phyloP scores from a whole-genome alignment of 768 basidiomycete genomes.

The Exidia glandulosa region DNA sequence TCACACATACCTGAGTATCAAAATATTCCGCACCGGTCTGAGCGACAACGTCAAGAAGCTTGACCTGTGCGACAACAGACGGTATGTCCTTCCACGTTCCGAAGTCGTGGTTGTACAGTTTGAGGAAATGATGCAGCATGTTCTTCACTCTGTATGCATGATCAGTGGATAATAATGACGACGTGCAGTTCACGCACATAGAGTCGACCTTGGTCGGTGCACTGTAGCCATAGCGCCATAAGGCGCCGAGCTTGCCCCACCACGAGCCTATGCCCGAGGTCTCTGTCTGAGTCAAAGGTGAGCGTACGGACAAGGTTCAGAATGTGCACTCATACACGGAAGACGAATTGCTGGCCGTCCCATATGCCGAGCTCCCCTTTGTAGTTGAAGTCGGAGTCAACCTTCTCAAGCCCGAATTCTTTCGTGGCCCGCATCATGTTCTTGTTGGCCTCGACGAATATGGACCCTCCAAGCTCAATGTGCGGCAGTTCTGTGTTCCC shows the following conservation, averaged over 20 bases:
- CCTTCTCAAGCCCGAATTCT: slow-evolving; percentile 62
- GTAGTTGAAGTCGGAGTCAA: slow-evolving; percentile 34
- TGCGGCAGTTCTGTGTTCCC: slow-evolving; percentile 42
- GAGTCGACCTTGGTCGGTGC: slow-evolving; percentile 51
- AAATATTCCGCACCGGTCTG: slow-evolving; percentile 51
- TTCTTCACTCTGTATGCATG: slow-evolving; percentile 35
- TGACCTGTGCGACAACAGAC: slow-evolving; percentile 35
- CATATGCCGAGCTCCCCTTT: slow-evolving; percentile 55
- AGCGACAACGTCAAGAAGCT: slow-evolving; percentile 25
- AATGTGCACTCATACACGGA: slow-evolving; percentile 37
- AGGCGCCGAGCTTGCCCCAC: slow-evolving; percentile 62
- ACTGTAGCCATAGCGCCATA: slow-evolving; percentile 67
- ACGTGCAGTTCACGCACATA: slow-evolving; percentile 9
- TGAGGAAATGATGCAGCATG: slow-evolving; percentile 41
- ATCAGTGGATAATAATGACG: background rate
- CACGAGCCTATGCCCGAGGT: slow-evolving; percentile 25
- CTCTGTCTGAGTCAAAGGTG: slow-evolving; percentile 24
- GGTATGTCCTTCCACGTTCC: slow-evolving; percentile 55
- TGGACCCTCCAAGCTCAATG: slow-evolving; percentile 79
- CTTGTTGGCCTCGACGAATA: slow-evolving; percentile 70
- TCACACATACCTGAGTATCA: too few species aligned
- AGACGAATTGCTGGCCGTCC: slow-evolving; percentile 67
- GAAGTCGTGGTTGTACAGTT: slow-evolving; percentile 42
- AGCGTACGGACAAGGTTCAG: background rate
- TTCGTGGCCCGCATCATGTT: slow-evolving; percentile 63